These are phyloP conservation scores for Ceraceosorus guamensis DNA, from an alignment of 1,284 basidiomycete species.

Conservation along the genomic window DNA sequence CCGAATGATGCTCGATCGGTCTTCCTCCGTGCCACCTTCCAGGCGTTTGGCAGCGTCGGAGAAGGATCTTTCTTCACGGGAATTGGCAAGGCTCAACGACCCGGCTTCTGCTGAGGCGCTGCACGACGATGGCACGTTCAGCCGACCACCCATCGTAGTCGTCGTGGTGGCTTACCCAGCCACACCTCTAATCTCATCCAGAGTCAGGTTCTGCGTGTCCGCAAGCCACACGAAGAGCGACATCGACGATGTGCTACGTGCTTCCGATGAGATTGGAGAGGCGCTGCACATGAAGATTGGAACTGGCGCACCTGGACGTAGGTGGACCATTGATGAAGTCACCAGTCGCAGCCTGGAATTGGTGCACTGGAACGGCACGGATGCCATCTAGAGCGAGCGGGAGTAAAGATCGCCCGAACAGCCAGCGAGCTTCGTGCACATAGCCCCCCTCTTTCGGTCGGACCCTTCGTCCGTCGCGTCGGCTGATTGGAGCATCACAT, in stretches of 20 bases:
- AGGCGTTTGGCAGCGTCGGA: conserved; percentile 14
- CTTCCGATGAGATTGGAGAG: conserved; percentile 87
- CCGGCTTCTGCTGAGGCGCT: conserved; percentile 17
- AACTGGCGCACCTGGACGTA: conserved; percentile 62
- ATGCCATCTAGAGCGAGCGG: conserved; percentile 22
- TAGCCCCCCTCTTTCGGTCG: too few relatives aligned
- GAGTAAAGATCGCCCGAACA: too few relatives aligned
- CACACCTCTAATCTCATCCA: conserved; percentile 78
- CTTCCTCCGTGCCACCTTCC: conserved; percentile 33
- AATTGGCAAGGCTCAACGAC: conserved; percentile 21
- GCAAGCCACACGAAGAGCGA: conserved; percentile 96
- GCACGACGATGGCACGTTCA: conserved; percentile 15
- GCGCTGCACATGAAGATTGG: conserved; percentile 66
- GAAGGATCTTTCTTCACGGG: too few relatives aligned
- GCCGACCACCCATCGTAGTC: conserved; percentile 39
- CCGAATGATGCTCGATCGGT: conserved; percentile 44
- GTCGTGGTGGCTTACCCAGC: conserved; percentile 58
- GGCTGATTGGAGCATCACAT: too few relatives aligned
- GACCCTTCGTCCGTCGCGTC: too few relatives aligned
- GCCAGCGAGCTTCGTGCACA: too few relatives aligned
- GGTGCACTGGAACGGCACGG: conserved; percentile 52
- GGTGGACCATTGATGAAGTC: conserved; percentile 77
- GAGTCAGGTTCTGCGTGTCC: conserved; percentile 89
- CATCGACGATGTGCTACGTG: conserved; percentile 74
- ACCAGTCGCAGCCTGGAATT: conserved; percentile 69